phyloP scores from a whole-genome alignment of 1,284 basidiomycete species.

The Irpex sp. region DNA sequence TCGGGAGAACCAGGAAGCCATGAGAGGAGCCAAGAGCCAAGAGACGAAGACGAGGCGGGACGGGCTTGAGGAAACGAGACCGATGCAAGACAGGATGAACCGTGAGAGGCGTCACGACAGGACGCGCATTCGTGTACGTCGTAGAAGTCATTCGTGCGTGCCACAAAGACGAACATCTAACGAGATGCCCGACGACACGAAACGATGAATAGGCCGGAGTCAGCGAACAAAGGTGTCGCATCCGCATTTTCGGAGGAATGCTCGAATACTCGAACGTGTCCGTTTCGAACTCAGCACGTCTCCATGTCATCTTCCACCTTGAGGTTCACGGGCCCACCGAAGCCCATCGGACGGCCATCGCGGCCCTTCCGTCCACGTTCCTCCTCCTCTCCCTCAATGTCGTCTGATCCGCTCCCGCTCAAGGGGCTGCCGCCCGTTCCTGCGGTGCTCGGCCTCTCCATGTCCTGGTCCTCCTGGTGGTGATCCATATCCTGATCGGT shows the following conservation, averaged over 20 bases:
- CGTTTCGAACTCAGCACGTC: conserved; percentile 18
- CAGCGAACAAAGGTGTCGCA: conserved; percentile 3
- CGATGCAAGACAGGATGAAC: not conserved
- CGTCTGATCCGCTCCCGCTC: conserved; percentile 19
- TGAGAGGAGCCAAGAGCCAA: not conserved
- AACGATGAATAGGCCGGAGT: not conserved
- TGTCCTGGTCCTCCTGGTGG: conserved; percentile 23
- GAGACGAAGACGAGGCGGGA: not conserved
- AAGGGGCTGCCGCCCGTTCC: conserved; percentile 19
- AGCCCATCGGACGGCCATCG: conserved; percentile 26
- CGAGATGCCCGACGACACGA: not conserved
- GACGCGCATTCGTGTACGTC: not conserved
- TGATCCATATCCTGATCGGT: conserved; percentile 22
- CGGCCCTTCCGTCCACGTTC: conserved; percentile 26
- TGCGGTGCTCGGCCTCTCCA: conserved; percentile 24
- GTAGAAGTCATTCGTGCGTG: not conserved
- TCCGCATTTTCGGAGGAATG: conserved; percentile 4
- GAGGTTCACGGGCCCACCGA: conserved; percentile 22
- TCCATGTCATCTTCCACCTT: conserved; percentile 30
- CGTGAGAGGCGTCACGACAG: not conserved
- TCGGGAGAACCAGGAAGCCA: not conserved
- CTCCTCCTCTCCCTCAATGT: conserved; percentile 19
- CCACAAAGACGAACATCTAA: not conserved
- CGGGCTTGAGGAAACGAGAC: not conserved
- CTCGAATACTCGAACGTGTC: not conserved